A percentile compares a stretch with the other conserved stretches of the same genome.
Evolutionary conservation across 371 early-diverging fungal species (phyloP).

Genomic region (Rhizopus sp.): DNA sequence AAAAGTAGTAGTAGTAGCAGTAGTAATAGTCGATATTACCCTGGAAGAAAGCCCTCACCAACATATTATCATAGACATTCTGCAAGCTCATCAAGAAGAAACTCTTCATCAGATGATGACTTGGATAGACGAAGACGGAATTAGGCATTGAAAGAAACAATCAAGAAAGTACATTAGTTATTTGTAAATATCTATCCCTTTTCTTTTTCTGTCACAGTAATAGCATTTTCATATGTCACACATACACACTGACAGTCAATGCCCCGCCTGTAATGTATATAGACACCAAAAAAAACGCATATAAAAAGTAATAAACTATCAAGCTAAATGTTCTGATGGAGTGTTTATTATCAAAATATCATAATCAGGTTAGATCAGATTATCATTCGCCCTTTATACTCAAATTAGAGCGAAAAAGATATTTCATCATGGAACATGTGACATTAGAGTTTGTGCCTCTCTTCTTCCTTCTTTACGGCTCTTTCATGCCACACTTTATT

Average conservation of each 20-base stretch:
- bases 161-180: background rate
- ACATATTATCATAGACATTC: slow-evolving; percentile 3
- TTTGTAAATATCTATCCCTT: slow-evolving; percentile 1
- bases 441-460: too few species aligned
- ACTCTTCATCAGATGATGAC: slow-evolving; percentile 1
- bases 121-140: background rate
- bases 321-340: too few species aligned
- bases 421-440: too few species aligned
- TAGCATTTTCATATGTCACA: background rate
- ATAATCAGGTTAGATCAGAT: too few species aligned
- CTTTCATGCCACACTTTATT: too few species aligned
- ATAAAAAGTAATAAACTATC: too few species aligned
- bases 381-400: too few species aligned
- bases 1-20: background rate
- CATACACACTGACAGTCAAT: too few species aligned
- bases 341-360: too few species aligned
- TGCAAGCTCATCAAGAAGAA: slow-evolving; percentile 3
- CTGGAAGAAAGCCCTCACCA: slow-evolving; percentile 1
- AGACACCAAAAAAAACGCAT: background rate
- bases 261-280: background rate
- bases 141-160: background rate
- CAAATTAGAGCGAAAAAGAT: too few species aligned
- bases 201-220: too few species aligned
- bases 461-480: too few species aligned
- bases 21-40: slow-evolving; percentile 5